phyloP scores from a whole-genome alignment of 1,284 basidiomycete genomes.

The Psilocybe mexicana region DNA sequence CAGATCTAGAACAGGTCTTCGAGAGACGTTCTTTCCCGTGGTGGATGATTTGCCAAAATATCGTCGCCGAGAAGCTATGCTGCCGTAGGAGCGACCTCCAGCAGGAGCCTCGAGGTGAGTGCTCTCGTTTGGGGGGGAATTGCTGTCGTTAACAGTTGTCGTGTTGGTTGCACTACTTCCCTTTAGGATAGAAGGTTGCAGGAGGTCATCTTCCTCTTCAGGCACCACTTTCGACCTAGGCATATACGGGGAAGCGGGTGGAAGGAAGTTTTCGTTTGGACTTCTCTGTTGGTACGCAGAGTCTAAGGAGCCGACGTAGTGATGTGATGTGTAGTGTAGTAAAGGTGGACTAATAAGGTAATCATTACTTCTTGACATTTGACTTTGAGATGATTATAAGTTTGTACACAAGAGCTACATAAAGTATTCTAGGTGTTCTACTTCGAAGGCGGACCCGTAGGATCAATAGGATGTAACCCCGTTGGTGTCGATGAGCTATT shows the following conservation, averaged over 20 bases:
- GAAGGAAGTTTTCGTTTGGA: not conserved
- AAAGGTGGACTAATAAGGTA: too few relatives aligned
- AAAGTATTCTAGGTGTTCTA: not conserved
- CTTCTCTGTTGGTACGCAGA: not conserved
- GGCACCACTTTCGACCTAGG: not conserved
- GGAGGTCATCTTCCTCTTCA: not conserved
- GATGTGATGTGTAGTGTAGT: not conserved
- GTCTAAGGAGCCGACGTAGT: not conserved
- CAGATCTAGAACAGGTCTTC: slow-evolving; percentile 36
- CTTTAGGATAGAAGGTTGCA: not conserved
- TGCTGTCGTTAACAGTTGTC: slow-evolving; percentile 1
- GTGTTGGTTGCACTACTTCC: slow-evolving; percentile 33
- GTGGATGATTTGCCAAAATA: slow-evolving; percentile 25
- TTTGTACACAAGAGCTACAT: not conserved
- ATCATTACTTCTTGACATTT: too few relatives aligned
- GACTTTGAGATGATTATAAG: not conserved
- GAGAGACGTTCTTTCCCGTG: slow-evolving; percentile 35
- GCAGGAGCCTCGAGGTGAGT: slow-evolving; percentile 18
- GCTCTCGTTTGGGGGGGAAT: slow-evolving; percentile 15
- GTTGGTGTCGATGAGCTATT: not conserved
- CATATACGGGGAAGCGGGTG: not conserved
- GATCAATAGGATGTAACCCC: not conserved
- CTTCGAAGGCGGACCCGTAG: not conserved
- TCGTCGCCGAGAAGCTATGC: slow-evolving; percentile 39
- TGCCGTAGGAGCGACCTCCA: slow-evolving; percentile 47